phyloP scores from a whole-genome alignment of 1,284 basidiomycete species.

The Ustilago curta region DNA sequence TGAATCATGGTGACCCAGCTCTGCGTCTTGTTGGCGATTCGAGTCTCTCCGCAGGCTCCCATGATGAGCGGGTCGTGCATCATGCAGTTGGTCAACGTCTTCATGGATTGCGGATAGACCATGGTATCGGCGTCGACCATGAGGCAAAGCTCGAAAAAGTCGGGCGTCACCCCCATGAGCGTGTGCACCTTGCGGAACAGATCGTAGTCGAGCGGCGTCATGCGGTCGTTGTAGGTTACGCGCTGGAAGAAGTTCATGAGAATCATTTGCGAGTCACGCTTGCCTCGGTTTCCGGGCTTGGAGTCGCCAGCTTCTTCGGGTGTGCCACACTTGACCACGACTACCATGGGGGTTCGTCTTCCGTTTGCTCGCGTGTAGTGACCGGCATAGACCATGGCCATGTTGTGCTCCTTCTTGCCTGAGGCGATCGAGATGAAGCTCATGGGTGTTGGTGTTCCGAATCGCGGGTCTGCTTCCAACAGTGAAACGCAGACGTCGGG shows the following conservation, averaged over 20 bases:
- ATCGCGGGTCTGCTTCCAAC: conserved; percentile 91
- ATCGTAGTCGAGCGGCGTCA: conserved; percentile 97
- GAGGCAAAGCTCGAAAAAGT: conserved; percentile 95
- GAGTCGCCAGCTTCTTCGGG: conserved; percentile 78
- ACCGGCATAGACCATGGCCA: conserved; percentile 98
- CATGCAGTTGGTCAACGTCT: conserved; percentile 78
- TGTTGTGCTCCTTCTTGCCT: conserved; percentile 88
- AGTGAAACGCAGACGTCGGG: conserved; percentile 95
- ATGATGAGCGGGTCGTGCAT: conserved; percentile 98
- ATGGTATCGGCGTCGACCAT: conserved; percentile 97
- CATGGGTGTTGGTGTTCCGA: conserved; percentile 97
- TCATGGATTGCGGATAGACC: conserved; percentile 64
- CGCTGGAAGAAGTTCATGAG: conserved; percentile 99
- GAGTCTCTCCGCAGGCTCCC: conserved; percentile 98
- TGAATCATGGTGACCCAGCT: conserved; percentile 99
- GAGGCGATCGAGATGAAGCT: conserved; percentile 89
- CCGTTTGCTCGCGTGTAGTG: conserved; percentile 83
- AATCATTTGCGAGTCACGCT: conserved; percentile 97
- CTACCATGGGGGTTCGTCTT: conserved; percentile 90
- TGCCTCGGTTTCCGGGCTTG: conserved; percentile 98
- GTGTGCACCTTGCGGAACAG: conserved; percentile 96
- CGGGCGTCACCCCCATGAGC: conserved; percentile 98
- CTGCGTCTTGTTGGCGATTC: conserved; percentile 92
- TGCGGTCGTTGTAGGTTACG: conserved; percentile 98
- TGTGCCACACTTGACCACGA: conserved; percentile 96